A percentile compares a stretch with the other conserved stretches of the same genome.
Conservation (phyloP, 305 asterid genomes). For the Lippia alba region DNA sequence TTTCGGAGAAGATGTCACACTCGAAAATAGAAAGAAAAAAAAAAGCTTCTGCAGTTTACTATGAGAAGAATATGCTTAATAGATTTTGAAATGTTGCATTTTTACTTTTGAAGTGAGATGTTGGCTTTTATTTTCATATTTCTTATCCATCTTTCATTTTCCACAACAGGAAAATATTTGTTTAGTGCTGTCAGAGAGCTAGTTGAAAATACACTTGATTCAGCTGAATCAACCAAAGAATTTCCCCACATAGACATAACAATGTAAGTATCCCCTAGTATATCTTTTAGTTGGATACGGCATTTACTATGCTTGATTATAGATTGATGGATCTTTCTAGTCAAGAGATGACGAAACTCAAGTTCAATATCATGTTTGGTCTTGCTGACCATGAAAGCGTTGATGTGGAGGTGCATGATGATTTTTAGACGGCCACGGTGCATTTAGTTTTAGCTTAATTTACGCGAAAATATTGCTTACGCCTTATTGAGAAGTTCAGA, state of each 20-base stretch:
- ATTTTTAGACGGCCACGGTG: conserved; percentile 88
- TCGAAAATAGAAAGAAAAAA: too few species aligned
- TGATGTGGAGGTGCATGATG: conserved; percentile 83
- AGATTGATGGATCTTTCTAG: conserved; percentile 45
- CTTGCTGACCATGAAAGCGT: conserved; percentile 64
- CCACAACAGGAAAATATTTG: conserved; percentile 80
- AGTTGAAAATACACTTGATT: conserved; percentile 95
- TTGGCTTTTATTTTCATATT: conserved; percentile 4
- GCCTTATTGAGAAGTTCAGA: neutral
- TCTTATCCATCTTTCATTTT: conserved; percentile 9
- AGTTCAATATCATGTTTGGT: conserved; percentile 56
- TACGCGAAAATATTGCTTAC: conserved; percentile 22
- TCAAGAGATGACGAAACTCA: conserved; percentile 77
- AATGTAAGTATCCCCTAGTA: conserved; percentile 53
- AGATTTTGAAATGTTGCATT: neutral
- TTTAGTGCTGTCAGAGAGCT: conserved; percentile 94
- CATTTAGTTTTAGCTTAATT: conserved; percentile 31
- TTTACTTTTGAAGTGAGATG: conserved; percentile 1
- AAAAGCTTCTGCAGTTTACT: neutral
- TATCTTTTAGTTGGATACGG: conserved; percentile 21
- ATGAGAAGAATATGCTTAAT: conserved; percentile 1
- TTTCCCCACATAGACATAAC: conserved; percentile 82
- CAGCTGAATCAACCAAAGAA: conserved; percentile 86
- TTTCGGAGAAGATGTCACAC: too few species aligned
- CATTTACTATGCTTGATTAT: conserved; percentile 25